Conservation (phyloP, 208 protist genomes). For the Leishmania braziliensis region DNA sequence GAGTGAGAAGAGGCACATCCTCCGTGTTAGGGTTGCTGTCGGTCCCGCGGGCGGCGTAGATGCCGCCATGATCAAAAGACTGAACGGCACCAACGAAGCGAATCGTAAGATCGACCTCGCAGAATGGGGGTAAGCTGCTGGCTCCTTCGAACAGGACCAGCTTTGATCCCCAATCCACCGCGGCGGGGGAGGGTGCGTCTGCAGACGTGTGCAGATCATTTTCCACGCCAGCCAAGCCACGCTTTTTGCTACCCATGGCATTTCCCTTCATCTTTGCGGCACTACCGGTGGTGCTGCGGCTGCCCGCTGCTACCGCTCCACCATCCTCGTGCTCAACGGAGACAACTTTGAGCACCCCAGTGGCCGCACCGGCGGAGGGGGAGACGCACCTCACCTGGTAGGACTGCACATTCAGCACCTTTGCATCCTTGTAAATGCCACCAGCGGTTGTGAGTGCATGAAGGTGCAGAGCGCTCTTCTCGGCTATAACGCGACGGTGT, state of each 20-base stretch:
- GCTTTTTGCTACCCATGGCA: conserved; percentile 5
- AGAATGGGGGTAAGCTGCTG: conserved; percentile 29
- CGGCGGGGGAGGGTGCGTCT: neutral
- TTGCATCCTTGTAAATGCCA: conserved; percentile 24
- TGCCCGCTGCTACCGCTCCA: neutral
- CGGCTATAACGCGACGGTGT: conserved; percentile 8
- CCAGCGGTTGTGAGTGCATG: conserved; percentile 45
- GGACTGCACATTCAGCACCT: conserved; percentile 38
- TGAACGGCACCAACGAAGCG: conserved; percentile 63
- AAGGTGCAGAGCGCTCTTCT: conserved; percentile 46
- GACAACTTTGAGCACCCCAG: conserved; percentile 37
- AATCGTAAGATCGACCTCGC: conserved; percentile 53
- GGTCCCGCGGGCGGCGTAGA: conserved; percentile 44
- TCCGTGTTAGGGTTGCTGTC: neutral
- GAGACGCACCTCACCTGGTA: conserved; percentile 42
- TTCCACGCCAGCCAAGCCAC: neutral
- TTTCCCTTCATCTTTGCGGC: neutral
- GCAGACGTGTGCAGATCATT: neutral
- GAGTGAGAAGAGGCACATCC: conserved; percentile 55
- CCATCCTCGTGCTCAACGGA: conserved; percentile 47
- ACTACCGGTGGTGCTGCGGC: neutral
- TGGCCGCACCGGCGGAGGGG: neutral
- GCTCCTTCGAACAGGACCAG: conserved; percentile 53
- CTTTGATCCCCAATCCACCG: conserved; percentile 46
- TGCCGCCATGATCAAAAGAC: conserved; percentile 46